Evolutionary conservation across 208 protist species (phyloP).

Genomic region (Phytomonas sp.): DNA sequence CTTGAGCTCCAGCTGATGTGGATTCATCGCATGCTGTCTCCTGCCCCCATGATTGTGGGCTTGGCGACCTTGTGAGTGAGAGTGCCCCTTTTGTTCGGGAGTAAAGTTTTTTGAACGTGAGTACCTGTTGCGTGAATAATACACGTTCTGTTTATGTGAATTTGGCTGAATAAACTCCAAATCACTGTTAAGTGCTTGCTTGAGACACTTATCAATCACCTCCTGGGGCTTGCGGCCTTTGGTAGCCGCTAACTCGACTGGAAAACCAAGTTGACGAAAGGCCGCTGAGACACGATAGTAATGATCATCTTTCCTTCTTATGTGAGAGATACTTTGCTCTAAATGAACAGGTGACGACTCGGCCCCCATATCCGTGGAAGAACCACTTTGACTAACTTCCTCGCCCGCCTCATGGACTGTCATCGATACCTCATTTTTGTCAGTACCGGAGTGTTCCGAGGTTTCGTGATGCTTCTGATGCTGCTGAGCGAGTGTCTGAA

Average conservation of each 20-base stretch:
- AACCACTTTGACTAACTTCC: background rate
- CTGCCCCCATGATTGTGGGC: background rate
- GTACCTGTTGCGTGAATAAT: background rate
- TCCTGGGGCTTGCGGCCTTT: slow-evolving; percentile 30
- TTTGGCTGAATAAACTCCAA: slow-evolving; percentile 52
- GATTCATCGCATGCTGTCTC: slow-evolving; percentile 10
- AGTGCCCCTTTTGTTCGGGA: slow-evolving; percentile 8
- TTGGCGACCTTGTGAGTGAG: background rate
- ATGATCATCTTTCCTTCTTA: background rate
- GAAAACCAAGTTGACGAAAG: slow-evolving; percentile 75
- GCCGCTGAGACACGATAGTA: slow-evolving; percentile 71
- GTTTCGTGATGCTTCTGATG: slow-evolving; percentile 7
- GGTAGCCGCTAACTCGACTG: slow-evolving; percentile 67
- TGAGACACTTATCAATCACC: slow-evolving; percentile 49
- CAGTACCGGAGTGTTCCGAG: slow-evolving; percentile 6
- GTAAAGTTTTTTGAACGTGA: slow-evolving; percentile 2
- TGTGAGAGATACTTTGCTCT: background rate
- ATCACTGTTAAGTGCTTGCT: slow-evolving; percentile 69
- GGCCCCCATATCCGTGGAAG: background rate
- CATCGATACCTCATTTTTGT: slow-evolving; percentile 10
- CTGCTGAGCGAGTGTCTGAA: slow-evolving; percentile 28
- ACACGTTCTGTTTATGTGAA: background rate
- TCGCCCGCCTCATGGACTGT: background rate
- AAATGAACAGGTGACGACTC: background rate
- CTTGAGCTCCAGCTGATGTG: slow-evolving; percentile 67